Evolutionary conservation across 1,139 yeast genomes (phyloP), one percentile per base, ranked within the genome.

Genomic region (Suhomyces yuchorum): DNA sequence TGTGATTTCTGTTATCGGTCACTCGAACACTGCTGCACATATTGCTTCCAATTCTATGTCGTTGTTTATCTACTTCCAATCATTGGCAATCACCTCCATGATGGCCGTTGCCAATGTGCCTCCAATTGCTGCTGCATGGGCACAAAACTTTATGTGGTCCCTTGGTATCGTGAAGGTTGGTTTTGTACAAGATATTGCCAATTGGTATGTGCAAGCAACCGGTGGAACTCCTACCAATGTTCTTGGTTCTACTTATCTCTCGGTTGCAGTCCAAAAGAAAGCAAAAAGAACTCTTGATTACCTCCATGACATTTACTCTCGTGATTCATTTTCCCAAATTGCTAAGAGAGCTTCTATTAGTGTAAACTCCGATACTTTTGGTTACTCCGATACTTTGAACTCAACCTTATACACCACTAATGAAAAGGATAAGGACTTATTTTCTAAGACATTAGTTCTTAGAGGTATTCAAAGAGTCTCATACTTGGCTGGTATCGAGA

Each of bases 121-220:
- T 8, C 99, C 99, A 5, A 90, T 93, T 55, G 98, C 98, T 8
- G 93, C 97, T 2, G 95, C 98, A 3, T 93, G 99, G 99, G 85
- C 96, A 33, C 97, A 93, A 67, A 93, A 93, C 71, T 93, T 93
- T 74, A 85, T 84, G 71, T 93, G 99, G 99, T 85, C 97, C 5
- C 78, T 93, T 78, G 99, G 99, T 47, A 84, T 93, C 54, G 89
- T 95, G 58, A 77, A 80, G 49, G 82, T 84, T 9, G 71, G 72
- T n/a, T 90, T 92, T 61, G 87, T 93, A 81, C 99, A 93, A 67
- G 67, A 75, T 43, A 88, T 92, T 50, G 86, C 96, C 58, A 82
- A 85, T 64, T 93, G 99, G 99, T 93, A 93, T 68, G 84, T 93
- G 49, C 96, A 92, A 68, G 76, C 97, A n/a, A 93, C 99, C 1